Evolutionary conservation across 208 protist species (phyloP), one percentile per base, ranked within the genome.

Genomic region (Acanthamoeba divionensis): DNA sequence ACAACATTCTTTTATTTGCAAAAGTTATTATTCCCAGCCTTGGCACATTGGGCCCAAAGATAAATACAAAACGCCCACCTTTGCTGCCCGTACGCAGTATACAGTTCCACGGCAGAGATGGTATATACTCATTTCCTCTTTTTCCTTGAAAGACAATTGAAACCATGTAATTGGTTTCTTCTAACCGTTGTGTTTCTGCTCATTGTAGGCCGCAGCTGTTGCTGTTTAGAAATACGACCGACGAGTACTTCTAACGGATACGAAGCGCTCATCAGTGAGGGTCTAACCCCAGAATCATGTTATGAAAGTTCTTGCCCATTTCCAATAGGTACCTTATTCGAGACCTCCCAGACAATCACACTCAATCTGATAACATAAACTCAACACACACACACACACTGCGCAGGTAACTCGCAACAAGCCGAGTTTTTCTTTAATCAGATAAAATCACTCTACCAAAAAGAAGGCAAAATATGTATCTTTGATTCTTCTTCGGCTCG

Each of bases 141-240:
- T 4, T 7, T 29, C 57, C 57, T 36, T 13, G 41, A 12, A 10
- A 24, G 24, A 21, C 62, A 9, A n/a, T 69, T 69, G 24, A 69
- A 24, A 24, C 62, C 13, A 69, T 60, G 18, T 60, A 69, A 13
- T 69, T 69, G 24, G 52, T 18, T 18, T n/a, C n/a, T 67, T 18
- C 44, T 67, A 15, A 38, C 10, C 36, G 60, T 67, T 13, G 9
- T 69, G 62, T 10, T n/a, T 55, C 54, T 45, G 24, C n/a, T 24
- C 48, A 83, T 7, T 83, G 1, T 21, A 87, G 79, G 79, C n/a
- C 79, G 79, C 31, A 87, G 79, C 36, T 87, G 29, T 26, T 69
- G 52, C 8, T 10, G 55, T 10, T 45, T 87, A 9, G 79, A 87
- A 60, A 36, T 87, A 26, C 79, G 79, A 9, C 55, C 50, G 18